Percentiles rank a stretch among this genome's conserved stretches.
phyloP scores from a whole-genome alignment of 495 filamentous ascomycete species.

The Ramalina intermedia region DNA sequence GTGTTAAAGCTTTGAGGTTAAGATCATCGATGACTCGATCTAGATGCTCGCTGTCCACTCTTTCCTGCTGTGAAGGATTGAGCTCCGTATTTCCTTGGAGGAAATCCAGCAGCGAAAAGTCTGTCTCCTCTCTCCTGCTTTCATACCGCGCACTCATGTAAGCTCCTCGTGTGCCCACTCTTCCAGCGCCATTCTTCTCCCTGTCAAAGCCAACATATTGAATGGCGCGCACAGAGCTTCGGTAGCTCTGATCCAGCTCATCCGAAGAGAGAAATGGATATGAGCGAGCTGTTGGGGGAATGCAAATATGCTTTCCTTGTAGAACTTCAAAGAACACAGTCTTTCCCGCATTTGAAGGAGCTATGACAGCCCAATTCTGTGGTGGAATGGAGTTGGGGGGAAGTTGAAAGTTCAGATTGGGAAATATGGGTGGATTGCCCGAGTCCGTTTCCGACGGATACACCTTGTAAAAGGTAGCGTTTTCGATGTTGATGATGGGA shows the following conservation, averaged over 20 bases:
- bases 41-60: constrained; percentile 34
- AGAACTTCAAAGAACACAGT: constrained; percentile 67
- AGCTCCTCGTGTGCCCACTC: constrained; percentile 43
- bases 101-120: constrained; percentile 71
- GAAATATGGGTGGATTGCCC: constrained; percentile 53
- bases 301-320: constrained; percentile 53
- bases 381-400: constrained; percentile 30
- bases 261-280: constrained; percentile 58
- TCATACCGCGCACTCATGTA: constrained; percentile 93
- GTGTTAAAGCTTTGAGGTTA: constrained; percentile 45
- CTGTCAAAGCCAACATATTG: constrained; percentile 72
- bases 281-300: constrained; percentile 56
- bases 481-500: constrained; percentile 56
- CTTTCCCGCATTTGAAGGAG: constrained; percentile 53
- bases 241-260: constrained; percentile 36
- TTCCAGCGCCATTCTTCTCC: constrained; percentile 40
- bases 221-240: constrained; percentile 49
- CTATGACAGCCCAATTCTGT: constrained; percentile 63
- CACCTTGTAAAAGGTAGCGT: constrained; percentile 69
- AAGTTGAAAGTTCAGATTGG: constrained; percentile 48
- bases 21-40: constrained; percentile 50
- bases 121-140: constrained; percentile 67
- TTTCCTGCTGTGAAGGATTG: constrained; percentile 47
- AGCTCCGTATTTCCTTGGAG: constrained; percentile 62
- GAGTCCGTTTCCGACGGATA: constrained; percentile 42